Percentiles rank a stretch among this genome's conserved stretches.
phyloP scores from a whole-genome alignment of 495 filamentous ascomycete genomes.

The Melanomma pulvis-pyrius region DNA sequence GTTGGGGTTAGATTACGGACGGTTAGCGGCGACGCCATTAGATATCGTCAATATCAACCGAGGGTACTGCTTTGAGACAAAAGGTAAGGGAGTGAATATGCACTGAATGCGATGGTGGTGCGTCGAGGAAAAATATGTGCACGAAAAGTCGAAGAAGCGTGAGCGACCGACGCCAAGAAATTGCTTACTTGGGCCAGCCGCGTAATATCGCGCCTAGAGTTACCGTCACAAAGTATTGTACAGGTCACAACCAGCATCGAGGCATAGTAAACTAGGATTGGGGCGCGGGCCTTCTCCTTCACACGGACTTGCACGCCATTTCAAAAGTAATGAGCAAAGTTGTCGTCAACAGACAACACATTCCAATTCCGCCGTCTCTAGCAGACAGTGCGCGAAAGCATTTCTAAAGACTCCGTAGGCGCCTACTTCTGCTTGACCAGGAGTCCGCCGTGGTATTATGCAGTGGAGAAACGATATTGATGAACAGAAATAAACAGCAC shows the following conservation, averaged over 20 bases:
- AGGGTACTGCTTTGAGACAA: not conserved
- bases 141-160: not conserved
- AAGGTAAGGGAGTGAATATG: not conserved
- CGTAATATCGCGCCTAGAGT: no score
- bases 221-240: no score
- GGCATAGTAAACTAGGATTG: no score
- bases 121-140: not conserved
- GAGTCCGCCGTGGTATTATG: conserved; percentile 5
- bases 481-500: not conserved
- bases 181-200: not conserved
- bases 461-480: not conserved
- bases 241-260: not conserved
- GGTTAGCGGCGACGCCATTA: conserved; percentile 52
- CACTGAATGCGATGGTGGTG: not conserved
- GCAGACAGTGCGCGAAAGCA: not conserved
- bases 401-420: not conserved
- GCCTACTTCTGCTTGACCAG: not conserved
- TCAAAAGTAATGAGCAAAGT: not conserved
- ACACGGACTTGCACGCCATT: no score
- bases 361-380: not conserved
- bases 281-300: no score
- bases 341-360: not conserved
- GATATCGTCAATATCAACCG: not conserved
- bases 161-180: not conserved
- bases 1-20: conserved; percentile 87